These are phyloP conservation scores for Debaryomyces fabryi DNA, from an alignment of 1,139 yeast species.

Conservation along the genomic window DNA sequence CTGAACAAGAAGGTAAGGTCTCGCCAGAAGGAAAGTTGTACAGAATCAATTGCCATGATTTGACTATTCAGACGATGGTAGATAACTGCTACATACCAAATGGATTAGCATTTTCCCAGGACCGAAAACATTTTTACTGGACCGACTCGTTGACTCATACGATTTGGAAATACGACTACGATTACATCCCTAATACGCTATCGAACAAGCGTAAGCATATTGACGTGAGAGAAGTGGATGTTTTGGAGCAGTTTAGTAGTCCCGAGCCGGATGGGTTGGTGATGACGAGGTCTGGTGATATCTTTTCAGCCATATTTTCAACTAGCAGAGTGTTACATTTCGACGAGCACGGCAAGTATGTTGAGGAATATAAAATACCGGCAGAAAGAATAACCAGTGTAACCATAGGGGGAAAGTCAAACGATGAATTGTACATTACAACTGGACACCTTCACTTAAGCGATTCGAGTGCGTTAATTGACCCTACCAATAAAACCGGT, in stretches of 20 bases:
- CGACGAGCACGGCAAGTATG: constrained; percentile 51
- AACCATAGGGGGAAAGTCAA: constrained; percentile 64
- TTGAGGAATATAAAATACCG: constrained; percentile 60
- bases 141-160: constrained; percentile 68
- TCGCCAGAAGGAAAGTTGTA: constrained; percentile 48
- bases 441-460: constrained; percentile 57
- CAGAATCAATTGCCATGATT: constrained; percentile 39
- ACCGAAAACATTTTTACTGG: constrained; percentile 58
- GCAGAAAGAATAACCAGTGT: constrained; percentile 69
- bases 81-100: constrained; percentile 58
- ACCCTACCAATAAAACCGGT: constrained; percentile 32
- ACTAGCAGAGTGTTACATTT: constrained; percentile 58
- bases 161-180: constrained; percentile 66
- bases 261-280: constrained; percentile 86
- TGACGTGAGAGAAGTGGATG: constrained; percentile 36
- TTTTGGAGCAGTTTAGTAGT: neutral
- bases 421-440: constrained; percentile 67
- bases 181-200: constrained; percentile 46
- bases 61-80: constrained; percentile 35
- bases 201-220: constrained; percentile 48
- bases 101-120: constrained; percentile 73
- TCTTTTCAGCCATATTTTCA: constrained; percentile 73
- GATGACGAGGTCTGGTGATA: constrained; percentile 59
- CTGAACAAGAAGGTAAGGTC: constrained; percentile 27
- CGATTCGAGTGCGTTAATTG: constrained; percentile 36